phyloP scores from a whole-genome alignment of 495 filamentous ascomycete species.

The Penicillium silybi region DNA sequence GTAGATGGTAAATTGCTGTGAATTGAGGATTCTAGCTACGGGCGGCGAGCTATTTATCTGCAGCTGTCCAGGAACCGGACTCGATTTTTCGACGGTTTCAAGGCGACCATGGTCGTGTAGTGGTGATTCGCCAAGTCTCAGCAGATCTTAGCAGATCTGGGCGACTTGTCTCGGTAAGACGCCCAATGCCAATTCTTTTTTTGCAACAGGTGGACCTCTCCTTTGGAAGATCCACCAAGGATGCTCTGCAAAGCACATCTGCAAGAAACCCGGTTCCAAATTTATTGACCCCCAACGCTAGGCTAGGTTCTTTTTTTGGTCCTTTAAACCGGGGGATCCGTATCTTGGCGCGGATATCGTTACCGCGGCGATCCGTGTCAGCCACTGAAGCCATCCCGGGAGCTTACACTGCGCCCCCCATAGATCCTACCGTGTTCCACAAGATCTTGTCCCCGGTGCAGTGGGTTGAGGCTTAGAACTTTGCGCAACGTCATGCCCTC shows the following conservation, averaged over 20 bases:
- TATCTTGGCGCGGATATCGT: conserved; percentile 1
- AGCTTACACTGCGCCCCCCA: not conserved
- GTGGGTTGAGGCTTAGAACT: not conserved
- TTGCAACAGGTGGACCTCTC: conserved; percentile 3
- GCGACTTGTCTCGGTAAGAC: conserved; percentile 10
- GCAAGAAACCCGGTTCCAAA: not conserved
- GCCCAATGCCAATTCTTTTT: conserved; percentile 2
- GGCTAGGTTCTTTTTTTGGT: conserved; percentile 1
- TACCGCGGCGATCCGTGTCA: not conserved
- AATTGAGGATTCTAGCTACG: not conserved
- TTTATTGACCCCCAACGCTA: not conserved
- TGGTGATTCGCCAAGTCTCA: conserved; percentile 22
- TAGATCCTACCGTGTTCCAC: not conserved
- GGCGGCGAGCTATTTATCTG: not conserved
- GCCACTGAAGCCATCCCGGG: not conserved
- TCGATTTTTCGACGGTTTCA: not conserved
- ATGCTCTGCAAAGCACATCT: not conserved
- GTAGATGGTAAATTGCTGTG: not conserved
- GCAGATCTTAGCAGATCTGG: conserved; percentile 7
- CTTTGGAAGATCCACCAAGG: not conserved
- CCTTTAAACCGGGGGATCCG: not conserved
- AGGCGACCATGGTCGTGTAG: not conserved
- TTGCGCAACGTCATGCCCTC: not conserved
- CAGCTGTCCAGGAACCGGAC: not conserved
- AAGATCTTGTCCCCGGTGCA: not conserved